These are phyloP conservation scores for Boletellus sp. DNA, from an alignment of 1,284 basidiomycete genomes.

Conservation along the genomic window DNA sequence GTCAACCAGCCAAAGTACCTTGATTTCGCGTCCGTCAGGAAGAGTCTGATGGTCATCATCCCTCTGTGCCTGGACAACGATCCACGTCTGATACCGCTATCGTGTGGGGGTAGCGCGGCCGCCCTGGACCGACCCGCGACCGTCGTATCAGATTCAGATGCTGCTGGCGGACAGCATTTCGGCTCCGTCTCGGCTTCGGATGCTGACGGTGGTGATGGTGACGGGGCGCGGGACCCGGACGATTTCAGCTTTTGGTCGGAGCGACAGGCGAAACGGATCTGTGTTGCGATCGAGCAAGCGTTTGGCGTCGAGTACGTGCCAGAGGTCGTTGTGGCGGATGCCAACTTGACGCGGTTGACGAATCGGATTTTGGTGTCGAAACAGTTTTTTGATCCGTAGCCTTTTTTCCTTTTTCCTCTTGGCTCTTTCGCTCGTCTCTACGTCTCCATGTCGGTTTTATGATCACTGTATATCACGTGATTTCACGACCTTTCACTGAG, in stretches of 20 bases:
- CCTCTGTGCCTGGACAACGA: conserved; percentile 85
- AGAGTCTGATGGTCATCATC: conserved; percentile 72
- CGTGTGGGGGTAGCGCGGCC: conserved; percentile 61
- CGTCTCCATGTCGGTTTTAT: no score
- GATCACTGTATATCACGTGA: no score
- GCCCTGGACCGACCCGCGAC: no score
- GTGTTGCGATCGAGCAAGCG: conserved; percentile 69
- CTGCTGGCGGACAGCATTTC: no score
- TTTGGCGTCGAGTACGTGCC: conserved; percentile 87
- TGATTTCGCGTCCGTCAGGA: conserved; percentile 62
- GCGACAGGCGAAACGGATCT: conserved; percentile 85
- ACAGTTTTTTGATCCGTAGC: conserved; percentile 43
- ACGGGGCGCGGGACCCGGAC: conserved; percentile 66
- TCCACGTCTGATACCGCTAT: conserved; percentile 74
- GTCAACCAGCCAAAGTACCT: conserved; percentile 65
- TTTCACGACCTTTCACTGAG: no score
- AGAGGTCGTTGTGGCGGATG: conserved; percentile 91
- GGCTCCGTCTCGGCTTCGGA: no score
- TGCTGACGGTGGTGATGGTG: conserved; percentile 12
- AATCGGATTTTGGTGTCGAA: conserved; percentile 82
- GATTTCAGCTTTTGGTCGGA: conserved; percentile 95
- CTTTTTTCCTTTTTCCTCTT: neutral
- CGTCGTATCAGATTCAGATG: no score
- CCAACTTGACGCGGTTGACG: conserved; percentile 81
- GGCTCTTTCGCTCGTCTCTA: no score